Conservation (phyloP, 495 filamentous ascomycete species). For the Penicillium samsonianum region DNA sequence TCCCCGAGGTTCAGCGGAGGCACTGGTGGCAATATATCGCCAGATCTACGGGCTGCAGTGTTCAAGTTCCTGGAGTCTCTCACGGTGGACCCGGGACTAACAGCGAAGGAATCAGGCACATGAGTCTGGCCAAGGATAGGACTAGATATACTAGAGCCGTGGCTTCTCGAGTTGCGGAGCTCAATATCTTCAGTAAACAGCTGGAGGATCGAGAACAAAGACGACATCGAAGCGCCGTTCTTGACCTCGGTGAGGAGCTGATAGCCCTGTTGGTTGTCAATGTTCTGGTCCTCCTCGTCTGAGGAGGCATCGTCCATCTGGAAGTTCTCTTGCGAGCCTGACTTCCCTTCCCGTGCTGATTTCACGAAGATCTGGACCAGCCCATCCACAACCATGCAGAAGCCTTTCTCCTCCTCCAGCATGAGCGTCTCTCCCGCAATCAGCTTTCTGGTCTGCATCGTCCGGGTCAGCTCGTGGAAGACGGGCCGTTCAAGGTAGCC, state of each 20-base stretch:
- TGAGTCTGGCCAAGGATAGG: constrained; percentile 32
- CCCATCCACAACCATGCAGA: constrained; percentile 96
- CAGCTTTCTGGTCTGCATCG: constrained; percentile 95
- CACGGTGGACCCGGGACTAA: constrained; percentile 38
- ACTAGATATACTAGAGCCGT: constrained; percentile 46
- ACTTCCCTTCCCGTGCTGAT: constrained; percentile 63
- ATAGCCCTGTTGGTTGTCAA: constrained; percentile 72
- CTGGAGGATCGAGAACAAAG: constrained; percentile 93
- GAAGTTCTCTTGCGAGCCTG: constrained; percentile 26
- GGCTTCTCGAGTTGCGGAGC: constrained; percentile 58
- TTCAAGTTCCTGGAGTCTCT: constrained; percentile 24
- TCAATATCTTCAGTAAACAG: constrained; percentile 95
- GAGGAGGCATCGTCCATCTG: constrained; percentile 45
- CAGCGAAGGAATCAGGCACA: constrained; percentile 48
- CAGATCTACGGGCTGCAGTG: constrained; percentile 21
- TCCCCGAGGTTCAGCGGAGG: constrained; percentile 75
- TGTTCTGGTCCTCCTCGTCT: constrained; percentile 63
- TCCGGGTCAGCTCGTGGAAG: constrained; percentile 94
- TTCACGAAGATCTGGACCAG: constrained; percentile 98
- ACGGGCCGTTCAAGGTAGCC: constrained; percentile 95
- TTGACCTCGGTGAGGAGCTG: constrained; percentile 96
- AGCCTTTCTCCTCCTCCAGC: constrained; percentile 96
- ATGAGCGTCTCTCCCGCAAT: constrained; percentile 94
- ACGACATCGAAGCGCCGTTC: constrained; percentile 98
- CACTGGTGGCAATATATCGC: constrained; percentile 52